A percentile compares a stretch with the other conserved stretches of the same genome.
Evolutionary conservation across 192 early-diverging fungal species (phyloP).

Genomic region (Coemansia sp.): DNA sequence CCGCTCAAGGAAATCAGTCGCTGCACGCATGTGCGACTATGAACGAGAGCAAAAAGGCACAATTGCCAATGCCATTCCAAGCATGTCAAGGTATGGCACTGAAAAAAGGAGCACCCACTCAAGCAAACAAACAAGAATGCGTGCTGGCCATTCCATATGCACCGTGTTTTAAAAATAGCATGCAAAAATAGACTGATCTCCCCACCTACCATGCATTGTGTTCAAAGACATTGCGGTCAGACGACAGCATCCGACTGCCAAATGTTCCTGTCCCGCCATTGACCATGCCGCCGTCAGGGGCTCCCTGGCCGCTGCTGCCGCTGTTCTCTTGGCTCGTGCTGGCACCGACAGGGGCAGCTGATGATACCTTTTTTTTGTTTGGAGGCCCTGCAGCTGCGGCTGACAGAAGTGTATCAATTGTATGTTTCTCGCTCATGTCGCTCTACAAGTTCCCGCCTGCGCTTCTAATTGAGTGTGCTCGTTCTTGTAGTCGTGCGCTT

Average conservation of each 20-base stretch:
- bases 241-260: conserved; percentile 75
- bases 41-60: neutral
- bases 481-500: neutral
- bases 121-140: conserved; percentile 1
- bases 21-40: neutral
- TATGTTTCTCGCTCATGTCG: conserved; percentile 15
- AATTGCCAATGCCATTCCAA: neutral
- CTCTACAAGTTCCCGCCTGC: neutral
- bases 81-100: neutral
- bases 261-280: conserved; percentile 49
- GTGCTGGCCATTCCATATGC: neutral
- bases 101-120: neutral
- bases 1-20: neutral
- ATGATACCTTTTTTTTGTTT: conserved; percentile 49
- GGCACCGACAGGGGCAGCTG: conserved; percentile 33
- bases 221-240: conserved; percentile 78
- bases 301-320: conserved; percentile 11
- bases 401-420: neutral
- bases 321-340: conserved; percentile 8
- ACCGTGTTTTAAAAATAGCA: conserved; percentile 3
- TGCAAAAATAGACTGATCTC: conserved; percentile 7
- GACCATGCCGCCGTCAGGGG: neutral
- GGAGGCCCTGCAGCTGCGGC: conserved; percentile 14
- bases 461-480: neutral
- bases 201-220: conserved; percentile 89